A percentile compares a stretch with the other conserved stretches of the same genome.
Conservation (phyloP, 2,329 filamentous ascomycete species). For the Metarhizium rileyi region DNA sequence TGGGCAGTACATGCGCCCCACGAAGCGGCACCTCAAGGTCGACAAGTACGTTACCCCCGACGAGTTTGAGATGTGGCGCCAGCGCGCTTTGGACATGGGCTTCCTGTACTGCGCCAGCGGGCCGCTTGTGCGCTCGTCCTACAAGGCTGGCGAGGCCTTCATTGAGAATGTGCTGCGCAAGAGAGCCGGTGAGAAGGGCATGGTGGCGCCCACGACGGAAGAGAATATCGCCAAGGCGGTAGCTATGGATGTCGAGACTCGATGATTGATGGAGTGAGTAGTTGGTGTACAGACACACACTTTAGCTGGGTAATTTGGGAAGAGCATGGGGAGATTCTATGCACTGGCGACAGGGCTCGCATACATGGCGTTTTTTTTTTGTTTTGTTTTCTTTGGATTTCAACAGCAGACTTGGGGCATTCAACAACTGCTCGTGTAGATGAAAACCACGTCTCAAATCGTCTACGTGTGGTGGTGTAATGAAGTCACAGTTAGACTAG, state of each 20-base stretch:
- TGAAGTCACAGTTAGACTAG: no score
- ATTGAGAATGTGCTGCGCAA: slow-evolving; percentile 97
- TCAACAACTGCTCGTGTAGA: slow-evolving; percentile 16
- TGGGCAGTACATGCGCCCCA: slow-evolving; percentile 99
- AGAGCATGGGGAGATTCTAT: neutral
- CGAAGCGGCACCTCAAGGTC: slow-evolving; percentile 94
- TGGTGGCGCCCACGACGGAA: slow-evolving; percentile 14
- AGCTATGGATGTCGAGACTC: slow-evolving; percentile 25
- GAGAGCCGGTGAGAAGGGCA: slow-evolving; percentile 42
- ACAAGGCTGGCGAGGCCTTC: slow-evolving; percentile 97
- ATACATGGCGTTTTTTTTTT: slow-evolving; percentile 8
- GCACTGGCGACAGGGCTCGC: neutral
- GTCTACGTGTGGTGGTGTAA: no score
- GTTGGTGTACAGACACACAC: neutral
- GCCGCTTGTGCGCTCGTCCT: slow-evolving; percentile 84
- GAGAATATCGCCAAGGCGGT: slow-evolving; percentile 28
- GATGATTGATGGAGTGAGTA: slow-evolving; percentile 4
- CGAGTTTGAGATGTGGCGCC: slow-evolving; percentile 83
- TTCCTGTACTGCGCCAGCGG: slow-evolving; percentile 96
- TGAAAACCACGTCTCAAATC: neutral
- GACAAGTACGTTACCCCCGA: slow-evolving; percentile 90
- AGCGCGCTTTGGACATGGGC: slow-evolving; percentile 84
- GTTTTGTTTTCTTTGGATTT: no score
- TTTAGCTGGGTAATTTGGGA: neutral
- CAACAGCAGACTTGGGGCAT: slow-evolving; percentile 20